Conservation (phyloP, 148 eudicot species). For the Amaranthus palmeri region DNA sequence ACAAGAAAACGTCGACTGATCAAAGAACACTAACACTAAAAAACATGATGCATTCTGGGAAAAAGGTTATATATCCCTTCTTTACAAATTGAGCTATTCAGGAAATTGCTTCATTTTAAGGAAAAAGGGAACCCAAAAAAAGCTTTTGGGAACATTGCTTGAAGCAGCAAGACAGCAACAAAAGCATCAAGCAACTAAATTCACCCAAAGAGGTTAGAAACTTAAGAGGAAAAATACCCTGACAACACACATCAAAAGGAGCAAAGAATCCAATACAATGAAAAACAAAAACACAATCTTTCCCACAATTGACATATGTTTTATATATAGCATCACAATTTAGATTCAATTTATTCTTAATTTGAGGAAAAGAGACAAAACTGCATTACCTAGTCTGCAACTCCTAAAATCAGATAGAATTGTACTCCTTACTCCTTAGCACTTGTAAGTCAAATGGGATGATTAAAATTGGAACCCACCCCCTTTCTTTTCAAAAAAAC, state of each 20-base stretch:
- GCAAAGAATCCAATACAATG: neutral
- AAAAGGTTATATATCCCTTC: neutral
- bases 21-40: neutral
- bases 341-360: too few species aligned
- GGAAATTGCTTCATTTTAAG: too few species aligned
- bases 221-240: neutral
- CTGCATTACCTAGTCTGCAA: neutral
- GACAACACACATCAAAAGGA: neutral
- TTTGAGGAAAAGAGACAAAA: neutral
- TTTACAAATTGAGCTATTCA: neutral
- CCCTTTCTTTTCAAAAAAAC: too few species aligned
- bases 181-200: neutral
- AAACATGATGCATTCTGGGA: too few species aligned
- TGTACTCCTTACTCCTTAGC: neutral
- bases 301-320: neutral
- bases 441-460: constrained; percentile 2
- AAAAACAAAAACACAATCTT: neutral
- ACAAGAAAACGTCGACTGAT: neutral
- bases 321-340: neutral
- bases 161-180: too few species aligned
- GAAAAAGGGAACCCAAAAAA: too few species aligned
- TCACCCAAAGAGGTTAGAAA: neutral
- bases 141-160: too few species aligned
- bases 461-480: neutral
- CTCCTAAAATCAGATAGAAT: neutral